A percentile compares a stretch with the other conserved stretches of the same genome.
Evolutionary conservation across 1,139 yeast genomes (phyloP).

Genomic region (Geotrichum carabidarum): DNA sequence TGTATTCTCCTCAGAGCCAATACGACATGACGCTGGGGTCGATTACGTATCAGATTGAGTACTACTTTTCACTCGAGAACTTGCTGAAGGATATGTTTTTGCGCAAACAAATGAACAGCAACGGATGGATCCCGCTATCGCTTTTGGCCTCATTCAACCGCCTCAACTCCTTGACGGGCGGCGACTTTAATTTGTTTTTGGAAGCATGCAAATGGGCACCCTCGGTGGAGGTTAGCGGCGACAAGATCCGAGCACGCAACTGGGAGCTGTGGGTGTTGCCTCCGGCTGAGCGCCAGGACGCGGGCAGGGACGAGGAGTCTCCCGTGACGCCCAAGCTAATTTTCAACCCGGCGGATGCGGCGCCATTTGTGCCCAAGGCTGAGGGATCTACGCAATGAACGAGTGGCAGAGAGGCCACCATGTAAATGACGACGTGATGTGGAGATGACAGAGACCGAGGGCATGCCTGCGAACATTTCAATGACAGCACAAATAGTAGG

Average conservation of each 20-base stretch:
- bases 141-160: constrained; percentile 70
- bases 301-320: constrained; percentile 39
- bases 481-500: no score
- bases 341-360: constrained; percentile 39
- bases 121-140: constrained; percentile 65
- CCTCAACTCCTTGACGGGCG: constrained; percentile 54
- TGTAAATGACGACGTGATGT: no score
- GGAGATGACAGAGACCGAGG: no score
- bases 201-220: constrained; percentile 46
- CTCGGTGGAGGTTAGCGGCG: constrained; percentile 45
- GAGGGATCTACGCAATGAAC: constrained; percentile 6
- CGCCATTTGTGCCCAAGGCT: constrained; percentile 37
- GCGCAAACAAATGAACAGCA: constrained; percentile 71
- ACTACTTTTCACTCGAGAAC: constrained; percentile 84
- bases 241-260: constrained; percentile 44
- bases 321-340: constrained; percentile 29
- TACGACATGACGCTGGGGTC: constrained; percentile 31
- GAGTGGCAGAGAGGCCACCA: no score
- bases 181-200: constrained; percentile 44
- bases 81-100: constrained; percentile 73
- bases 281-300: constrained; percentile 42
- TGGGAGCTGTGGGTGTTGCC: constrained; percentile 52
- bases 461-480: no score
- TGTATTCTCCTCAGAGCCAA: constrained; percentile 11
- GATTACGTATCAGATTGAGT: constrained; percentile 60